A percentile compares a stretch with the other conserved stretches of the same genome.
phyloP scores from a whole-genome alignment of 768 basidiomycete genomes.

The Mycena haematopus region DNA sequence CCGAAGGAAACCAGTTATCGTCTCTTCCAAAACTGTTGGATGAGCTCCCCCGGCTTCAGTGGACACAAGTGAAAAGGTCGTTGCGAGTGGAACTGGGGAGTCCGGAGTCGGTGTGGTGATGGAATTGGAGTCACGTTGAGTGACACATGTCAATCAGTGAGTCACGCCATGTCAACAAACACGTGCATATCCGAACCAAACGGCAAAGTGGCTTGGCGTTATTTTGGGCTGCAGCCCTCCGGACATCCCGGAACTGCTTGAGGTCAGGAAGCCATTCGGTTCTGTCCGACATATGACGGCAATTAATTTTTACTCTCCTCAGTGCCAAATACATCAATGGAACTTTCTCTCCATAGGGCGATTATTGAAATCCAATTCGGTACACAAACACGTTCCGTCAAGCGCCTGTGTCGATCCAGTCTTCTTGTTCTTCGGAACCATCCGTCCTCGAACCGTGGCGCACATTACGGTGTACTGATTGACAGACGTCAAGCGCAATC shows the following conservation, averaged over 20 bases:
- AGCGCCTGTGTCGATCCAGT: constrained; percentile 20
- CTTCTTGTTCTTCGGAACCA: background rate
- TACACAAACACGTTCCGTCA: constrained; percentile 6
- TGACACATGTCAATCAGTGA: background rate
- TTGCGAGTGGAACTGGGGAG: background rate
- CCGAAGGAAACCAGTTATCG: background rate
- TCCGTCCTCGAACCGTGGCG: background rate
- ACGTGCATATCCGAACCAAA: constrained; percentile 8
- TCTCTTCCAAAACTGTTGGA: no score
- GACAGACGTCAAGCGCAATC: background rate
- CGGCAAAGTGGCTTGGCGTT: background rate
- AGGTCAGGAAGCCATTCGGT: background rate
- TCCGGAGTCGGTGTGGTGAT: no score
- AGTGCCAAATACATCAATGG: background rate
- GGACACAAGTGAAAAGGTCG: background rate
- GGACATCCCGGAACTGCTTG: background rate
- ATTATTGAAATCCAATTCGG: background rate
- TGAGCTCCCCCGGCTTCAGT: background rate
- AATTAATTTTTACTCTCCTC: constrained; percentile 6
- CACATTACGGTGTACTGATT: background rate
- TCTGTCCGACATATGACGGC: constrained; percentile 14
- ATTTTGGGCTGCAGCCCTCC: background rate
- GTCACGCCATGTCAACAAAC: constrained; percentile 6
- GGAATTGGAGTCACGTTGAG: no score
- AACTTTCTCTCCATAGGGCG: background rate